Evolutionary conservation across 1,284 basidiomycete species (phyloP).

Genomic region (Psilocybe mexicana): DNA sequence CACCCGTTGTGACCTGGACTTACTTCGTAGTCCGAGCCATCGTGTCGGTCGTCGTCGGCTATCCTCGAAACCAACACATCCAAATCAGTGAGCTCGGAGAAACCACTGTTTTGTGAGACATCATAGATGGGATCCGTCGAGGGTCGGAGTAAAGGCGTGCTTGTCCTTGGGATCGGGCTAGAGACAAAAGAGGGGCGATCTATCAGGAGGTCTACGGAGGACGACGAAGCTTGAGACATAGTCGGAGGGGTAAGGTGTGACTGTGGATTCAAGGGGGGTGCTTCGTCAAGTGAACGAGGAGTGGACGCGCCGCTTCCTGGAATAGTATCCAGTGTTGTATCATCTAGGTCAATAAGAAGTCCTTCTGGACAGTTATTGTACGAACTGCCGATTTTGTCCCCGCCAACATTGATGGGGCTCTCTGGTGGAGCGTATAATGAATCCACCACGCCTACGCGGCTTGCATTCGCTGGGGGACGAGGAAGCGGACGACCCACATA

Average conservation of each 20-base stretch:
- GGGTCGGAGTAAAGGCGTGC: slow-evolving; percentile 3
- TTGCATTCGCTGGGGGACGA: slow-evolving; percentile 16
- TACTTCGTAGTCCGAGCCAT: slow-evolving; percentile 63
- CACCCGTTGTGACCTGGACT: slow-evolving; percentile 26
- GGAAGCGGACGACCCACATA: slow-evolving; percentile 38
- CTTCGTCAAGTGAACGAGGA: slow-evolving; percentile 18
- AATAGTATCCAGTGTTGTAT: slow-evolving; percentile 25
- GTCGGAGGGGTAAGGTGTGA: slow-evolving; percentile 1
- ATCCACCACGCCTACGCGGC: slow-evolving; percentile 29
- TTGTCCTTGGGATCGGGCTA: not conserved
- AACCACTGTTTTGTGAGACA: slow-evolving; percentile 14
- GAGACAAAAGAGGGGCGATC: not conserved
- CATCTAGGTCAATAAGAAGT: slow-evolving; percentile 46
- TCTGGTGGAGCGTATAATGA: slow-evolving; percentile 33
- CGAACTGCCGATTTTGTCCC: slow-evolving; percentile 12
- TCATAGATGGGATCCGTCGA: slow-evolving; percentile 6
- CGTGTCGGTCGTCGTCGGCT: slow-evolving; percentile 40
- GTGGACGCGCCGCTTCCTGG: slow-evolving; percentile 22
- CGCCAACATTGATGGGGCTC: slow-evolving; percentile 8
- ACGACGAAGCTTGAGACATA: slow-evolving; percentile 16
- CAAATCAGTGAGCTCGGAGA: slow-evolving; percentile 57
- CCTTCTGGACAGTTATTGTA: slow-evolving; percentile 38
- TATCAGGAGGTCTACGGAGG: slow-evolving; percentile 10
- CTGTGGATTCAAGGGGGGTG: slow-evolving; percentile 6
- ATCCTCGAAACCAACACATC: slow-evolving; percentile 58